Evolutionary conservation across 2,329 filamentous ascomycete genomes (phyloP).

Genomic region (Colletotrichum lentis): DNA sequence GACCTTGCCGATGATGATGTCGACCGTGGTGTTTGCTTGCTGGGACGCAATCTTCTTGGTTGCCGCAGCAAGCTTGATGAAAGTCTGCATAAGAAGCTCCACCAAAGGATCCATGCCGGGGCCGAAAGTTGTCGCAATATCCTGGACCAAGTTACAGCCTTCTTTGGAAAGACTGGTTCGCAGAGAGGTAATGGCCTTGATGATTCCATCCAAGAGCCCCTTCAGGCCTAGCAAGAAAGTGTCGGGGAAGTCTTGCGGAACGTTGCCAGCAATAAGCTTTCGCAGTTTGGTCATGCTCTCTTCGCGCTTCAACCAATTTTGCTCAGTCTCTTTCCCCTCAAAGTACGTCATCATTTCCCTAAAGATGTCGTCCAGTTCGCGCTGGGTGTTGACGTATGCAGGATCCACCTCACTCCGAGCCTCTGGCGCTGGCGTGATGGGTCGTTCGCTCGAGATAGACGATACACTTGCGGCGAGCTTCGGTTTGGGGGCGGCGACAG

Average conservation of each 20-base stretch:
- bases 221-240: conserved; percentile 77
- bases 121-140: conserved; percentile 79
- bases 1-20: conserved; percentile 78
- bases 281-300: conserved; percentile 80
- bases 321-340: conserved; percentile 87
- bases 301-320: conserved; percentile 90
- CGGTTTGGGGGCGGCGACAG: conserved; percentile 54
- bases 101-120: conserved; percentile 86
- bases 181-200: conserved; percentile 84
- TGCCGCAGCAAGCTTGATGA: conserved; percentile 87
- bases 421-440: conserved; percentile 70
- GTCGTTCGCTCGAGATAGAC: conserved; percentile 59
- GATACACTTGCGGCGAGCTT: conserved; percentile 62
- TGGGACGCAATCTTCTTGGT: conserved; percentile 94
- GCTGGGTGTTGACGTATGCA: conserved; percentile 80
- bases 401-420: conserved; percentile 78
- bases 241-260: conserved; percentile 76
- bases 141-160: conserved; percentile 83
- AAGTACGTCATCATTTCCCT: conserved; percentile 82
- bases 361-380: conserved; percentile 89
- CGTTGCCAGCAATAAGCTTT: conserved; percentile 83
- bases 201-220: conserved; percentile 81
- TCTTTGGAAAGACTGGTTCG: conserved; percentile 91
- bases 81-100: conserved; percentile 85
- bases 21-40: conserved; percentile 81